These are phyloP conservation scores for Populus hybrid DNA, from an alignment of 441 rosid genomes.

Conservation along the genomic window DNA sequence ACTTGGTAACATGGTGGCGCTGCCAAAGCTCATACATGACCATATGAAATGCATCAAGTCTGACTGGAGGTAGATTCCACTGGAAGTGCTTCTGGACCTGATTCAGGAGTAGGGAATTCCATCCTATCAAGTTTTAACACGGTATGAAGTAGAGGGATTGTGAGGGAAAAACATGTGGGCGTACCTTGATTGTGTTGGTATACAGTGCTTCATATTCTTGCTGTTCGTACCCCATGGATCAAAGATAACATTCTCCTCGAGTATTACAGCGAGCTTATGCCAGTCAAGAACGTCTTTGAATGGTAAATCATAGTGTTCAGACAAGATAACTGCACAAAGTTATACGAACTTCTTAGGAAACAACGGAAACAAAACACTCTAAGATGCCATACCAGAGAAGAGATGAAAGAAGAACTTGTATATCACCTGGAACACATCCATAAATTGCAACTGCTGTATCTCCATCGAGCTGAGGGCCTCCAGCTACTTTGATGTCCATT, in stretches of 20 bases:
- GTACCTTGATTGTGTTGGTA: not conserved
- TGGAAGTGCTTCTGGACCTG: slow-evolving; percentile 1
- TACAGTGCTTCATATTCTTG: not conserved
- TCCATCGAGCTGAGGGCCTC: not conserved
- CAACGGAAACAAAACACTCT: too few relatives aligned
- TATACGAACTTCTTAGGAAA: not conserved
- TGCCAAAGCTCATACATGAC: not conserved
- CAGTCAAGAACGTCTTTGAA: not conserved
- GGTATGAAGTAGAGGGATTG: not conserved
- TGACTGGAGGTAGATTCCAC: not conserved
- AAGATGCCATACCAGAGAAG: not conserved
- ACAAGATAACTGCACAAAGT: slow-evolving; percentile 1
- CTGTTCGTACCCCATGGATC: not conserved
- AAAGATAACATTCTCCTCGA: not conserved
- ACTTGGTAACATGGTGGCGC: not conserved
- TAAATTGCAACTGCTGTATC: not conserved
- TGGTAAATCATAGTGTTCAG: not conserved
- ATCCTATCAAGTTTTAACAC: too few relatives aligned
- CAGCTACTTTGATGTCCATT: not conserved
- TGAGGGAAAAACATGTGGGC: not conserved
- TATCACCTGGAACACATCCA: not conserved
- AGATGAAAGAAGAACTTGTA: not conserved
- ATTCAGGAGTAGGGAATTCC: not conserved
- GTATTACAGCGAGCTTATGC: not conserved
- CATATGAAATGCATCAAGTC: not conserved